A percentile compares a stretch with the other conserved stretches of the same genome.
Evolutionary conservation across 31 red algal genomes (phyloP).

Genomic region (Asparagopsis taxiformis): DNA sequence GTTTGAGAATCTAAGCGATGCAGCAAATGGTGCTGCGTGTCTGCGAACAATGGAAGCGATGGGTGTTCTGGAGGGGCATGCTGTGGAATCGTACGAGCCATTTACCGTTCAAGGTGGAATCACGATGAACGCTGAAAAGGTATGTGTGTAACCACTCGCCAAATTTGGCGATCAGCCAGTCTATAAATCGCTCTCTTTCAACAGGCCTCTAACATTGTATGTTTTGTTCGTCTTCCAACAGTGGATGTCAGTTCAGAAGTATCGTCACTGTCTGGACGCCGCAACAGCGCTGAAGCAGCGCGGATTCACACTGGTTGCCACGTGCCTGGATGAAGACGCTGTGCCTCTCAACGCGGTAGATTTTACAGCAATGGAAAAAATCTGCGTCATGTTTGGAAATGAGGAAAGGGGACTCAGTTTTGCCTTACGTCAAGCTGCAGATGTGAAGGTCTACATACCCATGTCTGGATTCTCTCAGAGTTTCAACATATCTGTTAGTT

Average conservation of each 20-base stretch:
- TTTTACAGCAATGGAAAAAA: conserved; percentile 60
- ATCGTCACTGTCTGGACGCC: conserved; percentile 74
- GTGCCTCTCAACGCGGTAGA: conserved; percentile 71
- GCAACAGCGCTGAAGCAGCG: conserved; percentile 63
- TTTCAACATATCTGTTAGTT: conserved; percentile 88
- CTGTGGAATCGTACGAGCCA: conserved; percentile 89
- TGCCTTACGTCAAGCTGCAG: conserved; percentile 65
- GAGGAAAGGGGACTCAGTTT: conserved; percentile 90
- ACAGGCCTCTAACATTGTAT: no score
- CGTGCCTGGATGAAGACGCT: conserved; percentile 85
- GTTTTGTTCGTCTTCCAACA: no score
- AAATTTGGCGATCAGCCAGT: background rate
- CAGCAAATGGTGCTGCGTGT: conserved; percentile 90
- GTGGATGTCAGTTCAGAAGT: conserved; percentile 87
- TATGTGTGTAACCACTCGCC: conserved; percentile 6
- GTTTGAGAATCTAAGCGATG: conserved; percentile 90
- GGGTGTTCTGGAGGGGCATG: conserved; percentile 80
- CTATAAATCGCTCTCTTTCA: no score
- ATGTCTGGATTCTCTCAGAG: conserved; percentile 93
- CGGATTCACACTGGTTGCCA: conserved; percentile 77
- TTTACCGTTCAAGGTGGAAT: conserved; percentile 79
- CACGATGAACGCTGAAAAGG: conserved; percentile 86
- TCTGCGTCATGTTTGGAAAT: conserved; percentile 96
- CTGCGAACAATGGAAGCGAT: conserved; percentile 88
- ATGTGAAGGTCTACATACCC: conserved; percentile 85